These are phyloP conservation scores for Yamadazyma endophytica DNA, from an alignment of 805 yeast genomes.

Conservation along the genomic window DNA sequence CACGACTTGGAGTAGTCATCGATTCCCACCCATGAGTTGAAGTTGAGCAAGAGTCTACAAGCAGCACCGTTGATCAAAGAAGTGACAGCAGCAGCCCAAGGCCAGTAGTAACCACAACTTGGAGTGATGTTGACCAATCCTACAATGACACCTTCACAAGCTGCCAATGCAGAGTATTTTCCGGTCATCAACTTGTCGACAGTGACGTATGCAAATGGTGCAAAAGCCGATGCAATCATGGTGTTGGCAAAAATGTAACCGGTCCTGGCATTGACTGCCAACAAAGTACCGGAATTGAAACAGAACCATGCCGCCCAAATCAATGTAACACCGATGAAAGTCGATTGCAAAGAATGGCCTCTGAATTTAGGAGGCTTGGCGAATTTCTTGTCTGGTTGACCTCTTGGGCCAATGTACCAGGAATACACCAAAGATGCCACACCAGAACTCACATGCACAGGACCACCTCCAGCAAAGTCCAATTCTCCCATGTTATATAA, in stretches of 20 bases:
- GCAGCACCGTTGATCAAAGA: conserved; percentile 34
- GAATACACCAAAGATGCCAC: conserved; percentile 41
- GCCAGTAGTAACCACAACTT: conserved; percentile 43
- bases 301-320: conserved; percentile 50
- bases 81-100: conserved; percentile 44
- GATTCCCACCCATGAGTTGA: conserved; percentile 38
- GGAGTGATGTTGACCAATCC: conserved; percentile 48
- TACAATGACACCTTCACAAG: conserved; percentile 43
- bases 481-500: conserved; percentile 38
- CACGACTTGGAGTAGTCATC: conserved; percentile 46
- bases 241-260: conserved; percentile 48
- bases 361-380: conserved; percentile 20
- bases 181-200: conserved; percentile 39
- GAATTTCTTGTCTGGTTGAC: conserved; percentile 16
- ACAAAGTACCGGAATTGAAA: conserved; percentile 44
- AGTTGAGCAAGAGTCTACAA: conserved; percentile 30
- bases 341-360: conserved; percentile 33
- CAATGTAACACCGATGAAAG: conserved; percentile 41
- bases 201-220: conserved; percentile 40
- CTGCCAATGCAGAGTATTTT: conserved; percentile 38
- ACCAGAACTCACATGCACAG: conserved; percentile 45
- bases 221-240: conserved; percentile 47
- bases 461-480: conserved; percentile 50
- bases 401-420: conserved; percentile 39
- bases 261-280: conserved; percentile 37